A percentile compares a stretch with the other conserved stretches of the same genome.
Evolutionary conservation across 495 filamentous ascomycete genomes (phyloP).

Genomic region (Lindgomyces ingoldianus): DNA sequence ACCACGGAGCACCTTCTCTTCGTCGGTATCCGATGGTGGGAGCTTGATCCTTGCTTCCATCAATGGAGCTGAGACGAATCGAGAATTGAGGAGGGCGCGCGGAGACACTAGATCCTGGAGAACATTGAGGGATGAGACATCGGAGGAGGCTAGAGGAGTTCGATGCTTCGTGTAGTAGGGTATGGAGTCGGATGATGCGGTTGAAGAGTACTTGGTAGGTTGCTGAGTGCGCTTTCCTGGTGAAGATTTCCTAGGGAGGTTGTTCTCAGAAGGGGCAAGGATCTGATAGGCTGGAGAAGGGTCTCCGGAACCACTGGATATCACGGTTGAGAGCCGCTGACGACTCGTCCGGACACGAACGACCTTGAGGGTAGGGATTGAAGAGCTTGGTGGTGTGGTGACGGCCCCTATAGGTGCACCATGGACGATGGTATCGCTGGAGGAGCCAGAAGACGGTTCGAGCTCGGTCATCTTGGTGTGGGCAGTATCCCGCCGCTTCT

Average conservation of each 20-base stretch:
- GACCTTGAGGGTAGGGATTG: constrained; percentile 11
- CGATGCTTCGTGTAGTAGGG: constrained; percentile 23
- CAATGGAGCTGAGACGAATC: constrained; percentile 35
- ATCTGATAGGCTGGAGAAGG: neutral
- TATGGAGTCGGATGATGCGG: constrained; percentile 19
- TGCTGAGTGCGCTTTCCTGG: neutral
- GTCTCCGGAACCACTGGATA: constrained; percentile 30
- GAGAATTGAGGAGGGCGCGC: constrained; percentile 32
- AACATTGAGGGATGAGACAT: constrained; percentile 34
- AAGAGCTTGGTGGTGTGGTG: neutral
- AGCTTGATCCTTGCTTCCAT: constrained; percentile 38
- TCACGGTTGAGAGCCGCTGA: constrained; percentile 36
- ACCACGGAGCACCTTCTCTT: constrained; percentile 25
- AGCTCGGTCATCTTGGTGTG: neutral
- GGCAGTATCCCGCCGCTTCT: constrained; percentile 29
- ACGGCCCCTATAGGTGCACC: neutral
- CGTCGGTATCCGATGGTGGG: constrained; percentile 26
- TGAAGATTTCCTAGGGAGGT: neutral
- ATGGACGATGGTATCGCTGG: constrained; percentile 26
- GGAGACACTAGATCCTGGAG: constrained; percentile 40
- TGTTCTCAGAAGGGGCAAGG: constrained; percentile 3
- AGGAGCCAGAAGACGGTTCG: constrained; percentile 25
- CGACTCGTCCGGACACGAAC: constrained; percentile 25
- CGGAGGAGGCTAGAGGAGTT: constrained; percentile 20
- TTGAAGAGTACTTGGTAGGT: constrained; percentile 9